Conservation (phyloP, 129 eudicot genomes). For the Calendula officinalis region DNA sequence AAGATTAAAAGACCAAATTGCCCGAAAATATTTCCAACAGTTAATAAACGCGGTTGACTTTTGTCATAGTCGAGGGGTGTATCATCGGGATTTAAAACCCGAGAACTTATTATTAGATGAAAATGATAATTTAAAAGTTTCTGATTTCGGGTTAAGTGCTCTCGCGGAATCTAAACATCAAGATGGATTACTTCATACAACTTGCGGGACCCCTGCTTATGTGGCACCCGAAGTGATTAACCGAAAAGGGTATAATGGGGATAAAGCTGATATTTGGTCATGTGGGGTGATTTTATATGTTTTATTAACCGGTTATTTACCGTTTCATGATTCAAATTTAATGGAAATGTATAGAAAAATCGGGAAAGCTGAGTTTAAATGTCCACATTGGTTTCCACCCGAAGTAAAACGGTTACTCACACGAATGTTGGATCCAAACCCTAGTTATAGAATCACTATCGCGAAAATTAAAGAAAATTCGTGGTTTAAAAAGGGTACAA, state of each 20-base stretch:
- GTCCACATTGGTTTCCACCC: conserved; percentile 55
- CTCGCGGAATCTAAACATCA: conserved; percentile 60
- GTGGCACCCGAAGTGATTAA: conserved; percentile 71
- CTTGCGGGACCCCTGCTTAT: conserved; percentile 86
- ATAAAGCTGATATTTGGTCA: conserved; percentile 63
- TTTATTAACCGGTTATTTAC: conserved; percentile 70
- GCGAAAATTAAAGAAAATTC: conserved; percentile 47
- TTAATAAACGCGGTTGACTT: conserved; percentile 59
- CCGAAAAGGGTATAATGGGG: conserved; percentile 59
- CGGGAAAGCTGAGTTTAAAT: conserved; percentile 54
- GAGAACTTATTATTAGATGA: conserved; percentile 75
- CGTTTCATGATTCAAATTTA: conserved; percentile 76
- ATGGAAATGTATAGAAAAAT: conserved; percentile 83
- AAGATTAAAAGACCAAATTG: conserved; percentile 57
- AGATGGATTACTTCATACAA: conserved; percentile 76
- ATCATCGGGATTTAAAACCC: conserved; percentile 33
- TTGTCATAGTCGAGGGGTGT: conserved; percentile 69
- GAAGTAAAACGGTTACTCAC: conserved; percentile 44
- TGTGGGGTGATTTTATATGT: conserved; percentile 67
- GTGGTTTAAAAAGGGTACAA: conserved; percentile 52
- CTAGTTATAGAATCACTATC: conserved; percentile 52
- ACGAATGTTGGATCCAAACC: conserved; percentile 64
- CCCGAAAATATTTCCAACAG: conserved; percentile 62
- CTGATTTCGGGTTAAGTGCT: conserved; percentile 81
- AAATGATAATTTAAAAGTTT: conserved; percentile 58